Conservation (phyloP, 305 asterid genomes). For the Rubia peregrina region DNA sequence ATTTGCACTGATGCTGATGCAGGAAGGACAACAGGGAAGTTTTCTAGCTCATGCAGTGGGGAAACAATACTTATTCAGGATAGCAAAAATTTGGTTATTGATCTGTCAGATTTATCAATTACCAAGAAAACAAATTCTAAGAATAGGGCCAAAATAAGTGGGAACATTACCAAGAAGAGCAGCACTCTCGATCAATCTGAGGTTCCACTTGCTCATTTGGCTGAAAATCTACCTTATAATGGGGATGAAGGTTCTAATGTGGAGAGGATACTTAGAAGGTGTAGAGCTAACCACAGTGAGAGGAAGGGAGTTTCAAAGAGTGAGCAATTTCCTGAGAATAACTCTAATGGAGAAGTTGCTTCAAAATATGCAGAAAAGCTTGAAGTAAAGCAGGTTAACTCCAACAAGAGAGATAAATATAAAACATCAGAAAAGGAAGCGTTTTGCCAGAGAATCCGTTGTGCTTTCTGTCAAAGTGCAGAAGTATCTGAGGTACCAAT, state of each 20-base stretch:
- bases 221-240: slow-evolving; percentile 24
- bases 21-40: slow-evolving; percentile 21
- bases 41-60: slow-evolving; percentile 22
- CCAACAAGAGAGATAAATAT: neutral
- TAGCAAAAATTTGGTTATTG: slow-evolving; percentile 13
- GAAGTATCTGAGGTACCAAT: slow-evolving; percentile 64
- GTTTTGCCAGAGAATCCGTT: slow-evolving; percentile 20
- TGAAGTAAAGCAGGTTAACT: slow-evolving; percentile 16
- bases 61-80: slow-evolving; percentile 20
- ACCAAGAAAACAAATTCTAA: slow-evolving; percentile 21
- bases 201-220: slow-evolving; percentile 21
- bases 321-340: slow-evolving; percentile 38
- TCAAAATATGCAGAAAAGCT: slow-evolving; percentile 20
- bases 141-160: slow-evolving; percentile 18
- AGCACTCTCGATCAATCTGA: slow-evolving; percentile 23
- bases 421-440: slow-evolving; percentile 26
- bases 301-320: slow-evolving; percentile 31
- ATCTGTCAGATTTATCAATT: slow-evolving; percentile 31
- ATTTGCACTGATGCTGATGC: slow-evolving; percentile 21
- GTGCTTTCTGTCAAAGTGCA: slow-evolving; percentile 73
- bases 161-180: slow-evolving; percentile 22
- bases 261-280: slow-evolving; percentile 16
- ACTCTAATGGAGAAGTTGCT: slow-evolving; percentile 20
- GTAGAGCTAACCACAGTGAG: slow-evolving; percentile 18
- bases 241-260: slow-evolving; percentile 24